Evolutionary conservation across 2,329 filamentous ascomycete species (phyloP).

Genomic region (Cytospora chrysosperma): DNA sequence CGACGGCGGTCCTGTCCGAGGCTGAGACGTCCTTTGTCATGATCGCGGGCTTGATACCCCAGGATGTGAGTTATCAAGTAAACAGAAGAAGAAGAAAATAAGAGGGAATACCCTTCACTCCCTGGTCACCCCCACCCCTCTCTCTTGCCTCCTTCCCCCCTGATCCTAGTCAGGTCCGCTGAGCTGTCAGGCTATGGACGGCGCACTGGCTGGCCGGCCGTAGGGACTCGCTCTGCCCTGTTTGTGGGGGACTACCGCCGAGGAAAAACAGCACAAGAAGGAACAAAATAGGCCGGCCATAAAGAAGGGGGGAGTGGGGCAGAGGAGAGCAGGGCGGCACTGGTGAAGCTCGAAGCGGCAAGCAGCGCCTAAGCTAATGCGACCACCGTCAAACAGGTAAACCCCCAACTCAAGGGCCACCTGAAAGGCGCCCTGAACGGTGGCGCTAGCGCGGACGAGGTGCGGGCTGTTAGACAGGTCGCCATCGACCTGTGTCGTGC

Average conservation of each 20-base stretch:
- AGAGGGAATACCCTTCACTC: not conserved
- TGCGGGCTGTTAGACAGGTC: slow-evolving; percentile 46
- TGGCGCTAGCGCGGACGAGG: slow-evolving; percentile 48
- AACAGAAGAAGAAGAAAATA: no score
- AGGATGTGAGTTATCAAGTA: slow-evolving; percentile 41
- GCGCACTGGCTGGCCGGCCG: no score
- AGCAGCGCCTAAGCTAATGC: slow-evolving; percentile 17
- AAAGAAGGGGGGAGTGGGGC: not conserved
- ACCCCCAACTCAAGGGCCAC: slow-evolving; percentile 54
- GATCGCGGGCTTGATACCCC: slow-evolving; percentile 50
- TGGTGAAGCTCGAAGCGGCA: slow-evolving; percentile 2
- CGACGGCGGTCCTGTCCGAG: slow-evolving; percentile 43
- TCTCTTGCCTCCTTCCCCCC: not conserved
- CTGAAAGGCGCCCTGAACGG: slow-evolving; percentile 50
- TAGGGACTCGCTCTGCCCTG: not conserved
- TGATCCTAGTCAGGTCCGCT: not conserved
- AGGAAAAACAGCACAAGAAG: not conserved
- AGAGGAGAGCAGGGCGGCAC: not conserved
- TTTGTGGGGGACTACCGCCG: not conserved
- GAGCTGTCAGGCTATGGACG: not conserved
- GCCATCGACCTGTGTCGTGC: slow-evolving; percentile 47
- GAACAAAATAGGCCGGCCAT: not conserved
- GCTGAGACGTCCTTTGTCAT: slow-evolving; percentile 52
- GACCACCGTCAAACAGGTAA: slow-evolving; percentile 38
- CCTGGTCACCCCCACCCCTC: not conserved